Conservation (phyloP, 495 filamentous ascomycete species). For the Chaetomium cochliodes region DNA sequence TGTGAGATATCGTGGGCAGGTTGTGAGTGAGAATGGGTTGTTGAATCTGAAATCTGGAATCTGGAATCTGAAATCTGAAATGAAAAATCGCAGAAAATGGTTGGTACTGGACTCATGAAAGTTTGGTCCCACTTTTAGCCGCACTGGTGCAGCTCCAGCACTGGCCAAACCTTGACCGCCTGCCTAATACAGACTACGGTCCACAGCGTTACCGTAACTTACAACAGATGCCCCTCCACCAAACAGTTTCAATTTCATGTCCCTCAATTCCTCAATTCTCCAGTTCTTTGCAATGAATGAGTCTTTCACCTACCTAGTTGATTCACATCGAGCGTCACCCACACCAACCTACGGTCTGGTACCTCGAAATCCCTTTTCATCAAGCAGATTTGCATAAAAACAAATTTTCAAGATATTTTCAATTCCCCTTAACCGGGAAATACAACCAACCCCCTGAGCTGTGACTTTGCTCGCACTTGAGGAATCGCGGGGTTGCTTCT, state of each 20-base stretch:
- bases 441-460: background rate
- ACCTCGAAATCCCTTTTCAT: too few species aligned
- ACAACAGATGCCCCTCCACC: slow-evolving; percentile 9
- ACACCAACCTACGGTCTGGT: too few species aligned
- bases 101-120: slow-evolving; percentile 18
- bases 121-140: slow-evolving; percentile 29
- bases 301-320: background rate
- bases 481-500: background rate
- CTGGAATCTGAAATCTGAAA: background rate
- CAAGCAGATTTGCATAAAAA: too few species aligned
- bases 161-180: background rate
- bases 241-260: background rate
- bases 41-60: background rate
- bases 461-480: background rate
- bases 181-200: background rate
- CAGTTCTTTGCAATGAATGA: background rate
- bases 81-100: slow-evolving; percentile 16
- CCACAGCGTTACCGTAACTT: background rate
- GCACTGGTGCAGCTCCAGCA: background rate
- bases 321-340: too few species aligned
- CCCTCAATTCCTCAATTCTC: background rate
- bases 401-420: background rate
- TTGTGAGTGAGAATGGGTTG: background rate
- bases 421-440: background rate
- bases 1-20: slow-evolving; percentile 17